Evolutionary conservation across 108 stramenopile genomes (phyloP).

Genomic region (Cyclotella cryptica): DNA sequence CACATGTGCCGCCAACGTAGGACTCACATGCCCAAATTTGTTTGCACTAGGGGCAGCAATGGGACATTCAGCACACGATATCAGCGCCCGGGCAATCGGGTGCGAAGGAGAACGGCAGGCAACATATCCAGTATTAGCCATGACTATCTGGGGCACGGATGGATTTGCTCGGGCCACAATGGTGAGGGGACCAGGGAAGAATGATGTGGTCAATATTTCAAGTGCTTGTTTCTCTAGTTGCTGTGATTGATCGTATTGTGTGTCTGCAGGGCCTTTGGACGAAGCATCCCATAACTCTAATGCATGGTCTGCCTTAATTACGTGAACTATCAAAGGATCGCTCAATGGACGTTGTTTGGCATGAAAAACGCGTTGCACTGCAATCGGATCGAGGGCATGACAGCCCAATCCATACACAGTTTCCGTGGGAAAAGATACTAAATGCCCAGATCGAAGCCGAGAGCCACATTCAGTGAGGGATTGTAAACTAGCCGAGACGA

Average conservation of each 20-base stretch:
- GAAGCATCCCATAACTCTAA: slow-evolving; percentile 74
- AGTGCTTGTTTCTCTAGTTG: slow-evolving; percentile 57
- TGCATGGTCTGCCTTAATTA: slow-evolving; percentile 66
- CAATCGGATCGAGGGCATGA: slow-evolving; percentile 89
- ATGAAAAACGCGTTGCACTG: slow-evolving; percentile 90
- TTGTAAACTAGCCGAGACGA: slow-evolving; percentile 41
- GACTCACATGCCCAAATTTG: slow-evolving; percentile 97
- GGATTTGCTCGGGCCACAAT: slow-evolving; percentile 84
- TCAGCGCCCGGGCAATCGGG: slow-evolving; percentile 81
- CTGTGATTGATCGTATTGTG: slow-evolving; percentile 20
- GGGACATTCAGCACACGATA: slow-evolving; percentile 84
- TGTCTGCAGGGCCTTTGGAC: slow-evolving; percentile 9
- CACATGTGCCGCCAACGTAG: slow-evolving; percentile 94
- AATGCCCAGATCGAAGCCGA: slow-evolving; percentile 68
- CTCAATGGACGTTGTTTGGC: slow-evolving; percentile 94
- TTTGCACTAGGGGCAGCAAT: slow-evolving; percentile 99
- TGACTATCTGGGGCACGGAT: slow-evolving; percentile 80
- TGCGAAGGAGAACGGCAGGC: slow-evolving; percentile 96
- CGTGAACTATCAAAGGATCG: slow-evolving; percentile 98
- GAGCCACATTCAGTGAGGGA: slow-evolving; percentile 66
- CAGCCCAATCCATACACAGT: slow-evolving; percentile 99
- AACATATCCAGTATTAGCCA: slow-evolving; percentile 95
- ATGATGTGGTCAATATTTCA: slow-evolving; percentile 57
- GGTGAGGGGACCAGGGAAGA: slow-evolving; percentile 97
- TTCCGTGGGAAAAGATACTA: slow-evolving; percentile 95